These are phyloP conservation scores for Aspergillus phoenicis DNA, from an alignment of 2,329 filamentous ascomycete species.

Conservation along the genomic window DNA sequence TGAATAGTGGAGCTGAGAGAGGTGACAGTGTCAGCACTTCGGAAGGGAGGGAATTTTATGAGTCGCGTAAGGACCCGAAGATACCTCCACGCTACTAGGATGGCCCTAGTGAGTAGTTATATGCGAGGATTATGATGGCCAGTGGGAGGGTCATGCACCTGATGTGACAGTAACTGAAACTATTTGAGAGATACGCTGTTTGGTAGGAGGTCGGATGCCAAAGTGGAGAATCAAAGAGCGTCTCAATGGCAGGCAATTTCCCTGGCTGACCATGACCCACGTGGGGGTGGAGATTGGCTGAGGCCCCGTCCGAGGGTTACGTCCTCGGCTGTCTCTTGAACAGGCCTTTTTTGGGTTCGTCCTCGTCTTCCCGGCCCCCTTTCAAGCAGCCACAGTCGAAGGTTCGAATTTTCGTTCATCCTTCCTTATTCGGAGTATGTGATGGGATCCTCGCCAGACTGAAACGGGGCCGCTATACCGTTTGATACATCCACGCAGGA, in stretches of 20 bases:
- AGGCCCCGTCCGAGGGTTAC: constrained; percentile 14
- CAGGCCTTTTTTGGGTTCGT: not conserved
- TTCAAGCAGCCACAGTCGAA: not conserved
- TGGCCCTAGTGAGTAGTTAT: not conserved
- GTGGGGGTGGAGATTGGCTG: constrained; percentile 25
- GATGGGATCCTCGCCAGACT: not conserved
- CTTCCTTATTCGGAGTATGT: not conserved
- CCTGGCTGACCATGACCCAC: constrained; percentile 21
- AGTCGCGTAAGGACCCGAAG: not conserved
- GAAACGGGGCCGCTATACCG: not conserved
- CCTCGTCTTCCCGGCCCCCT: too few relatives aligned
- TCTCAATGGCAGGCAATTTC: constrained; percentile 15
- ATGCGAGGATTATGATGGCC: not conserved
- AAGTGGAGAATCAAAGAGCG: not conserved
- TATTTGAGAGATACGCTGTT: not conserved
- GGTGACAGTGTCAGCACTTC: not conserved
- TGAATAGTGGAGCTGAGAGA: too few relatives aligned
- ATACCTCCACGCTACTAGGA: not conserved
- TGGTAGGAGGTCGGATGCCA: not conserved
- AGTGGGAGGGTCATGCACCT: not conserved
- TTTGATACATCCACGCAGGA: not conserved
- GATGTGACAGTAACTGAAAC: not conserved
- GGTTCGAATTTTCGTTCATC: not conserved
- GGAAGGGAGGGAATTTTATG: not conserved
- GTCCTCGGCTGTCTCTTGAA: constrained; percentile 2